Evolutionary conservation across 768 basidiomycete genomes (phyloP), one percentile per base, ranked within the genome.

Genomic region (Lactarius psammicola): DNA sequence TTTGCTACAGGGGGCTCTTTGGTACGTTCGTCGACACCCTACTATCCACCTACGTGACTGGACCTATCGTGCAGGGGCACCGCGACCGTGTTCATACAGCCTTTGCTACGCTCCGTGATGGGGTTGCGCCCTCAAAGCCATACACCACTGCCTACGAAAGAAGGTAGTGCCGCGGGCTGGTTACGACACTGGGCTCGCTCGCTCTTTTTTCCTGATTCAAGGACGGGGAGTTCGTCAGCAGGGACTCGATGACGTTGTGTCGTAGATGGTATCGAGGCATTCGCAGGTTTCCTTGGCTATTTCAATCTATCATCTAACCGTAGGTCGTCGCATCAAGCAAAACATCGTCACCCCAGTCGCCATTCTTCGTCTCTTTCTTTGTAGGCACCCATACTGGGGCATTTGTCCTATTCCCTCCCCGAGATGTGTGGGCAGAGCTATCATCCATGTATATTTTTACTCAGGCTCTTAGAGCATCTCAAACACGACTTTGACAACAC

Each of bases 1-100:
- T 5, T 72, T 91, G 8, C 38, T 88, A 33, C 89, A 90, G 72
- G 89, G 89, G 20, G 78, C 82, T 31, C 73, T 87, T 34, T 89
- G 88, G 89, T 89, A 67, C 70, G 87, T 69, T 42, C 23, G 49
- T 28, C 49, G 23, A 4, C 46, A 23, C 7, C 46, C n/a, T 28
- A 26, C 49, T 51, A 15, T 17, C 28, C 11, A 15, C 28, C 28
- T 15, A 4, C 30, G 17, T 53, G 49, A 59, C 38, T 5, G 40
- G 15, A 11, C 31, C 11, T 56, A 18, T 51, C 49, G 3, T 28
- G 33, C 46, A 65, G 64, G 64, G 64, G 64, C 31, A 40, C 55
- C 36, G 64, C 59, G 10, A 49, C 64, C 30, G 34, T 65, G n/a
- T 61, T 65, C 46, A 31, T 65, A 26, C 64, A 51, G 31, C 64